Evolutionary conservation across 225 moss, liverwort and hornwort genomes (phyloP), one percentile per base, ranked within the genome.

Genomic region (Sphagnum tenellum): DNA sequence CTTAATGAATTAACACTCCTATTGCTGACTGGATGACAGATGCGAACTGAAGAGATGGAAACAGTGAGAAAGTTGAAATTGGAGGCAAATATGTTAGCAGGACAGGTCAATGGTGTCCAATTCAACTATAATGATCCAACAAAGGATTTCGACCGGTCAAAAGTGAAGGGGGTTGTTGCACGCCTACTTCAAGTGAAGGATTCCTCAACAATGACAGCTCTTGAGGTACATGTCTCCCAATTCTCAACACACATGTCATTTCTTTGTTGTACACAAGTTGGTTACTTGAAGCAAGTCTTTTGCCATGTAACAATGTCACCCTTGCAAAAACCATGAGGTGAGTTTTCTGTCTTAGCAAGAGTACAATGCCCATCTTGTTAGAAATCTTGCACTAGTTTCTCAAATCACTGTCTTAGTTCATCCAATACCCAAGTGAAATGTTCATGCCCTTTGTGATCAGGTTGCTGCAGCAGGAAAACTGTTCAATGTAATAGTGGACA

Each of bases 381-480:
- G 29, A 29, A 29, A 29, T 29, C 29, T 29, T 29, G 29, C 29
- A 29, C 29, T 29, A 29, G 29, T 29, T 29, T 29, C 29, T 29
- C 29, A 29, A 29, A 1, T 29, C 29, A 29, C 29, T 29, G 1
- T 29, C 29, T 29, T 29, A 29, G 29, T 29, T 29, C 29, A 29
- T 52, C 52, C 52, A 52, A 52, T 52, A 52, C 52, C 52, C 52
- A 52, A 57, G n/a, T 11, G 14, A 59, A 5, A 59, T 62, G 1
- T 10, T 47, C 46, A 7, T 61, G 61, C 46, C 8, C 3, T 44
- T 7, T 12, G 46, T 49, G 45, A 62, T 12, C 87, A 98, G 96
- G 93, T 98, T 4, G 82, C 92, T 77, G 96, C 96, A 59, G 90
- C 82, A 78, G 89, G 90, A 47, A 98, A 86, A 71, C 82, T 98